Percentiles rank a stretch among this genome's conserved stretches.
Evolutionary conservation across 2,329 filamentous ascomycete genomes (phyloP).

Genomic region (Colletotrichum sp.): DNA sequence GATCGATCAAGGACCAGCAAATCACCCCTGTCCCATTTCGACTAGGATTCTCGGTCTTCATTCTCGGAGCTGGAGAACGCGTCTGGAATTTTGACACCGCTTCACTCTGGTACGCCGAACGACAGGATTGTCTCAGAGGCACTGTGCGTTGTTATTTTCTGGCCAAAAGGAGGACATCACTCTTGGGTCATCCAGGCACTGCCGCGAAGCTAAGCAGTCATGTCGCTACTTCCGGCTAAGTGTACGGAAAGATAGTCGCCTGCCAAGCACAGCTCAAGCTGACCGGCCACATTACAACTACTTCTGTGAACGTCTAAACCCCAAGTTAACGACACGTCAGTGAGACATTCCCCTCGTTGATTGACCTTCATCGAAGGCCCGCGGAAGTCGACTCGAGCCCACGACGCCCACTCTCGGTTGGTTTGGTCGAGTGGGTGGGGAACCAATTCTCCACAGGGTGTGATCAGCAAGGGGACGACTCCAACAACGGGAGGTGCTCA

Average conservation of each 20-base stretch:
- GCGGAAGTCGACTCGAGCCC: neutral
- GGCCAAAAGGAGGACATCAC: neutral
- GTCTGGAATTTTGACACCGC: neutral
- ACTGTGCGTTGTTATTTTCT: neutral
- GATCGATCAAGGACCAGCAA: constrained; percentile 1
- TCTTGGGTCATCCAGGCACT: neutral
- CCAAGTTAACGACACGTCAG: neutral
- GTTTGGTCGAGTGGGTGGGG: neutral
- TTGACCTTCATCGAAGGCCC: neutral
- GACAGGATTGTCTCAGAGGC: neutral
- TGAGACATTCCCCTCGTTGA: neutral
- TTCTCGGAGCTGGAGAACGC: neutral
- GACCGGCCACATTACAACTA: neutral
- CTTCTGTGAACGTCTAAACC: neutral
- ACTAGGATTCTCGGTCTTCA: neutral
- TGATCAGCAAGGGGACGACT: neutral
- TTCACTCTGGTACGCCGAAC: neutral
- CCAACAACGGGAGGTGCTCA: neutral
- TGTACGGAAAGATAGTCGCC: neutral
- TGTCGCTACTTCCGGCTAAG: neutral
- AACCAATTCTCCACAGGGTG: neutral
- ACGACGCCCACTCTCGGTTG: neutral
- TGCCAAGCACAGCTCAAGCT: neutral
- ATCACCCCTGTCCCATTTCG: neutral
- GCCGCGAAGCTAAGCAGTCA: neutral